Evolutionary conservation across 2,329 filamentous ascomycete species (phyloP).

Genomic region (Botrytis hyacinthi): DNA sequence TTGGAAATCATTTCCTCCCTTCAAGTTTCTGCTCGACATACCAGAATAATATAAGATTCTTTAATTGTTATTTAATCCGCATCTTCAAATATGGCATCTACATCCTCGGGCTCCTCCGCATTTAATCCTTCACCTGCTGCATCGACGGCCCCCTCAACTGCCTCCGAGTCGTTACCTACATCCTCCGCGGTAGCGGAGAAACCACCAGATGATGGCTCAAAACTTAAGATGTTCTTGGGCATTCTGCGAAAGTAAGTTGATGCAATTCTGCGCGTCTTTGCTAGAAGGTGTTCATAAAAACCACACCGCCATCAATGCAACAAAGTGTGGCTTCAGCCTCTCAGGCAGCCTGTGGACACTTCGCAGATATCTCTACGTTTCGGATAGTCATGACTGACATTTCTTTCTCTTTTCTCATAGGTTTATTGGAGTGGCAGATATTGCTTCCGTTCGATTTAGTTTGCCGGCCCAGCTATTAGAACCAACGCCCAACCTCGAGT

Average conservation of each 20-base stretch:
- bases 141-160: slow-evolving; percentile 32
- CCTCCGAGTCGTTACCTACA: slow-evolving; percentile 30
- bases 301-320: slow-evolving; percentile 26
- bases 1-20: not conserved
- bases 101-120: slow-evolving; percentile 33
- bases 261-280: not conserved
- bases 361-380: not conserved
- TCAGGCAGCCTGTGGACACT: not conserved
- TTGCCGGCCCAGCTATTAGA: slow-evolving; percentile 93
- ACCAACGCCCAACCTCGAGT: slow-evolving; percentile 94
- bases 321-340: slow-evolving; percentile 16
- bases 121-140: slow-evolving; percentile 31
- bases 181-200: slow-evolving; percentile 47
- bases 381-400: not conserved
- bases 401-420: slow-evolving; percentile 45
- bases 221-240: slow-evolving; percentile 82
- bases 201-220: slow-evolving; percentile 74
- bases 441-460: slow-evolving; percentile 93
- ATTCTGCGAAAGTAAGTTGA: slow-evolving; percentile 78
- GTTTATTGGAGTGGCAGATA: slow-evolving; percentile 94
- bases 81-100: slow-evolving; percentile 33
- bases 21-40: not conserved
- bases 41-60: not conserved
- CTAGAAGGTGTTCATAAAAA: not conserved
- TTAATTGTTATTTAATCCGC: not conserved